Percentiles rank a stretch among this genome's conserved stretches.
Conservation (phyloP, 139 green algal genomes). For the Ostreobium quekettii region DNA sequence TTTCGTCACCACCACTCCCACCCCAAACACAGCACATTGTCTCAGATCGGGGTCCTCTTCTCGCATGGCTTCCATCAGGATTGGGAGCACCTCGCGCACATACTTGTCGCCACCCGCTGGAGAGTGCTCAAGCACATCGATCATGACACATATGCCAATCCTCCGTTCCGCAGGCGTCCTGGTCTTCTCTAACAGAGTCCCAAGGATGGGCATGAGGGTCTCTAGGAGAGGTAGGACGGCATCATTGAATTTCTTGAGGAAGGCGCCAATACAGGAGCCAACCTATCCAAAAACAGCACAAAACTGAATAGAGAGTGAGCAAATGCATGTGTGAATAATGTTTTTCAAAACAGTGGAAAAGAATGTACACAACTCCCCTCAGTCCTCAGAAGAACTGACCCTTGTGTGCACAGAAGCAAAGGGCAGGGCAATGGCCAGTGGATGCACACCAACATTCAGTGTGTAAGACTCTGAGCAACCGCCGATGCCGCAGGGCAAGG, state of each 20-base stretch:
- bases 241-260: conserved; percentile 72
- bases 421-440: too few relatives aligned
- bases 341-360: too few relatives aligned
- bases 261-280: conserved; percentile 41
- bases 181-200: conserved; percentile 47
- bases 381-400: too few relatives aligned
- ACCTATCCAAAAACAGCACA: conserved; percentile 36
- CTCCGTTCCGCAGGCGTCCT: conserved; percentile 61
- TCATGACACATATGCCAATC: conserved; percentile 86
- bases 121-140: conserved; percentile 86
- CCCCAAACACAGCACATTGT: conserved; percentile 85
- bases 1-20: conserved; percentile 68
- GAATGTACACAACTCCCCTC: too few relatives aligned
- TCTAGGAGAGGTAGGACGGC: conserved; percentile 74
- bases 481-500: too few relatives aligned
- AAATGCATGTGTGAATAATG: too few relatives aligned
- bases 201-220: conserved; percentile 63
- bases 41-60: conserved; percentile 61
- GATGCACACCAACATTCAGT: too few relatives aligned
- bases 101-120: conserved; percentile 60
- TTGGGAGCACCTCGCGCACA: conserved; percentile 48
- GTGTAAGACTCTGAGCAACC: too few relatives aligned
- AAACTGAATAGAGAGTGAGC: too few relatives aligned
- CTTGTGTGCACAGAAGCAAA: too few relatives aligned
- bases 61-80: conserved; percentile 46